A percentile compares a stretch with the other conserved stretches of the same genome.
These are phyloP conservation scores for Scopulariopsis brevicaulis DNA, from an alignment of 2,329 filamentous ascomycete genomes.

Conservation along the genomic window DNA sequence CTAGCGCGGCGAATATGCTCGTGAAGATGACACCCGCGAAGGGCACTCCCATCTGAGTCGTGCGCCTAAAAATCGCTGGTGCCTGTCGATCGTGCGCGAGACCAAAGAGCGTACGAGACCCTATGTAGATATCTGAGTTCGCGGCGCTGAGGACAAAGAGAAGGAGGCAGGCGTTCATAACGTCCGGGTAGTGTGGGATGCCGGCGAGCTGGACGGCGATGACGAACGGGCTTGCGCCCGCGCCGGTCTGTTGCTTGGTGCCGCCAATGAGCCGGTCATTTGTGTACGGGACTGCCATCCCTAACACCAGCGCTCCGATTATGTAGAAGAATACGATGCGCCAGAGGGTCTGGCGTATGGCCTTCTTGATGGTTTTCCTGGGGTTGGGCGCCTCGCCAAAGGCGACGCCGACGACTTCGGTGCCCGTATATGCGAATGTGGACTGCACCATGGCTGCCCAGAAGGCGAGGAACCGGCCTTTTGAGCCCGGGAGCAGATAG, in stretches of 20 bases:
- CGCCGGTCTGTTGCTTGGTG: background rate
- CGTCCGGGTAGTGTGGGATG: conserved; percentile 9
- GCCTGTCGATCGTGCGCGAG: conserved; percentile 28
- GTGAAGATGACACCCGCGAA: conserved; percentile 23
- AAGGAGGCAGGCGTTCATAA: conserved; percentile 13
- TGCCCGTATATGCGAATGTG: conserved; percentile 23
- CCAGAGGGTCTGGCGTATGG: conserved; percentile 14
- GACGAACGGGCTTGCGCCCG: conserved; percentile 13
- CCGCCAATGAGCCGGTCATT: conserved; percentile 7
- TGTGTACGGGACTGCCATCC: conserved; percentile 14
- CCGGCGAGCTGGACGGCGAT: conserved; percentile 11
- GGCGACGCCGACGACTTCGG: conserved; percentile 10
- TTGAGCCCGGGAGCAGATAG: conserved; percentile 11
- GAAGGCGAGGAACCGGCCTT: conserved; percentile 25
- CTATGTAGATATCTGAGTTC: conserved; percentile 18
- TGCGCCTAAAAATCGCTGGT: conserved; percentile 19
- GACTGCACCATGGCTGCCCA: conserved; percentile 25
- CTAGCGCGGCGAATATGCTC: conserved; percentile 22
- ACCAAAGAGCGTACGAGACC: conserved; percentile 26
- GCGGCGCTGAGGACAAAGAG: conserved; percentile 11
- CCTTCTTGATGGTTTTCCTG: conserved; percentile 11
- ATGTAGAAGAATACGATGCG: conserved; percentile 15
- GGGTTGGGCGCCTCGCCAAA: conserved; percentile 14
- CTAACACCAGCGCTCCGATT: conserved; percentile 11
- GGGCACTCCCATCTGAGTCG: conserved; percentile 25